phyloP scores from a whole-genome alignment of 2,329 filamentous ascomycete species.

The Trichophyton equinum region DNA sequence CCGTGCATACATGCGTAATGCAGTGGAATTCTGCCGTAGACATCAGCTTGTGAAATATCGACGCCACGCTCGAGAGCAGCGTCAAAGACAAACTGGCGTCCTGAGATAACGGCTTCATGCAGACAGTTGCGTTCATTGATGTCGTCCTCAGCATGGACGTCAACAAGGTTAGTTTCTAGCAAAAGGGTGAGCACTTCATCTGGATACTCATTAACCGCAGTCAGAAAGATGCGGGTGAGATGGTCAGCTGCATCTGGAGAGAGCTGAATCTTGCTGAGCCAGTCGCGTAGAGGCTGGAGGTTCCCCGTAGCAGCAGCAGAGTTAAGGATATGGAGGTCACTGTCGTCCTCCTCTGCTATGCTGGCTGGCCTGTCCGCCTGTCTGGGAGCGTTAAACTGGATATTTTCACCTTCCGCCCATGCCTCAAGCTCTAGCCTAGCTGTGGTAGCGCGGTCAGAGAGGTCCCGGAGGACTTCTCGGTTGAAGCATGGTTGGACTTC shows the following conservation, averaged over 20 bases:
- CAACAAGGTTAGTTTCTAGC: conserved; percentile 67
- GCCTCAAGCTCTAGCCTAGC: conserved; percentile 87
- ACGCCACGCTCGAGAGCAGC: conserved; percentile 65
- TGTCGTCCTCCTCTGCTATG: conserved; percentile 70
- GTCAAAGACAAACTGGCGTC: conserved; percentile 63
- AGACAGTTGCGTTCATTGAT: conserved; percentile 96
- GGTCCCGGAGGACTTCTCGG: conserved; percentile 85
- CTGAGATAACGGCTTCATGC: conserved; percentile 93
- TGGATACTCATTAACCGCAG: conserved; percentile 75
- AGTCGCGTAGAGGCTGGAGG: conserved; percentile 61
- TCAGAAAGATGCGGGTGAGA: conserved; percentile 79
- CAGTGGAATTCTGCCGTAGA: conserved; percentile 83
- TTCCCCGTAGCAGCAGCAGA: conserved; percentile 62
- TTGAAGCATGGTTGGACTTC: conserved; percentile 99
- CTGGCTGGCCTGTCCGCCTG: conserved; percentile 27
- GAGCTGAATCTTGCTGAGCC: conserved; percentile 57
- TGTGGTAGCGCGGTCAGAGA: conserved; percentile 95
- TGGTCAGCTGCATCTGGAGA: conserved; percentile 56
- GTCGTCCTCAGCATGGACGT: conserved; percentile 88
- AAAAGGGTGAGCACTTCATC: conserved; percentile 63
- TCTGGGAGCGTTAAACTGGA: conserved; percentile 56
- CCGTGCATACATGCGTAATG: conserved; percentile 97
- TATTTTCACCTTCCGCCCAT: conserved; percentile 92
- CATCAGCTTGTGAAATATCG: conserved; percentile 68
- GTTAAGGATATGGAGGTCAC: conserved; percentile 77